Base-by-base conservation (phyloP, 768 basidiomycete genomes). In the Butyriboletus loyo region DNA sequence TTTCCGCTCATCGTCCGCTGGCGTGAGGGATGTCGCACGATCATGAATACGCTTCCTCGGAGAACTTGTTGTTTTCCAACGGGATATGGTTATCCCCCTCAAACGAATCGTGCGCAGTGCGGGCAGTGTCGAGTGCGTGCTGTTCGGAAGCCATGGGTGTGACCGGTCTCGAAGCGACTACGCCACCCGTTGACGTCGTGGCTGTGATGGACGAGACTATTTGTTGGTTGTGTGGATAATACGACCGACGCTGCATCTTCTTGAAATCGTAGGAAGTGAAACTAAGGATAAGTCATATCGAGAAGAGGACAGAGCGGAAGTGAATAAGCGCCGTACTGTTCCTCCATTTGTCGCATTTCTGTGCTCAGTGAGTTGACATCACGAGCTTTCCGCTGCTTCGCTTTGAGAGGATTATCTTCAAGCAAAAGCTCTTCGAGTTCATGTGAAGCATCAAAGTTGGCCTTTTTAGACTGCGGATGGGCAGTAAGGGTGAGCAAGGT, bases 381-480 rank as follows among this genome's bases (percentile, higher is more conserved):
- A 59, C 94, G 89, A 52, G 89, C 86, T 68, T 96, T 98, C 46
- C 96, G 84, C 55, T 89, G 86, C 65, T 92, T 87, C 9, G 96
- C 95, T 67, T 98, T 98, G 50, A 99, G 77, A 38, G 96, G 96
- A 62, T 98, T 98, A 66, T 98, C 95, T 71, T 99, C 96, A 17
- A 99, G 73, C 11, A 99, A 71, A 21, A 99, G 77, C 72, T 99
- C 96, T 66, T 99, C 96, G 32, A 99, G 75, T 71, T 99, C 96
- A 65, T 98, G 95, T 13, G 96, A 98, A 25, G 96, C 95, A 66
- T 99, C 96, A 66, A 99, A 99, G 70, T 99, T 98, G 28, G 96
- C 93, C 72, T 97, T 97, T 75, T 98, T 98, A n/a, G 87, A 86
- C 95, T 98, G 64, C 6, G 0, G 8, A 15, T n/a, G 41, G 53